Conservation (phyloP, 306 rosid species). For the Dalbergia oliveri region DNA sequence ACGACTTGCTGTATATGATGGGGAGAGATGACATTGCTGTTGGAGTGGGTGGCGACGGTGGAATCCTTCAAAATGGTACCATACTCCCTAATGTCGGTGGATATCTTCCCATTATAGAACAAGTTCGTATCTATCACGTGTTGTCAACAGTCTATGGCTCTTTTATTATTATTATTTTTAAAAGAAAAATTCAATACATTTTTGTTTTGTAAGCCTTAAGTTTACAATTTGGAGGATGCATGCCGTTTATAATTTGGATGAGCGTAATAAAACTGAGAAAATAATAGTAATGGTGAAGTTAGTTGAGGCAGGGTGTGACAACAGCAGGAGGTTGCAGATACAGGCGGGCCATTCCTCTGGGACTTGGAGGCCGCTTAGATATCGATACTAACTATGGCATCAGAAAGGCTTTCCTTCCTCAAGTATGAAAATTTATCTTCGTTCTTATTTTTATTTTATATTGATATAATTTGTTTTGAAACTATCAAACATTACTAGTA, state of each 20-base stretch:
- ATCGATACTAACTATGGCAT: conserved; percentile 77
- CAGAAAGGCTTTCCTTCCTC: conserved; percentile 86
- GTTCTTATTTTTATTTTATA: not conserved
- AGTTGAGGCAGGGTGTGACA: conserved; percentile 62
- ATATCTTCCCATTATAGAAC: conserved; percentile 85
- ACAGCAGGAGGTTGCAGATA: conserved; percentile 84
- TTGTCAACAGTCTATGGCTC: too few species aligned
- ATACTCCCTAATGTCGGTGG: conserved; percentile 87
- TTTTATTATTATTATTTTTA: not conserved
- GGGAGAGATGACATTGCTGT: conserved; percentile 80
- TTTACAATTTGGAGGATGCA: not conserved
- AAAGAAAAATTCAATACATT: too few species aligned
- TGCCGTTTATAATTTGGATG: not conserved
- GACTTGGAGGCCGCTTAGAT: conserved; percentile 87
- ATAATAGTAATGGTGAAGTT: too few species aligned
- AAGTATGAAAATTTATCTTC: conserved; percentile 52
- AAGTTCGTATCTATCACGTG: conserved; percentile 45
- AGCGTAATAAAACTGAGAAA: not conserved
- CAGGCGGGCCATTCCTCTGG: conserved; percentile 77
- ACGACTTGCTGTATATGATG: conserved; percentile 93
- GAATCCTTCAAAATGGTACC: conserved; percentile 68
- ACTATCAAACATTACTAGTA: not conserved
- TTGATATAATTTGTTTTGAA: not conserved
- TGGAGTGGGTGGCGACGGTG: conserved; percentile 97
- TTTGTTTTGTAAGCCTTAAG: not conserved